Base-by-base conservation (phyloP, 805 yeast species). In the Candida vaughaniae region DNA sequence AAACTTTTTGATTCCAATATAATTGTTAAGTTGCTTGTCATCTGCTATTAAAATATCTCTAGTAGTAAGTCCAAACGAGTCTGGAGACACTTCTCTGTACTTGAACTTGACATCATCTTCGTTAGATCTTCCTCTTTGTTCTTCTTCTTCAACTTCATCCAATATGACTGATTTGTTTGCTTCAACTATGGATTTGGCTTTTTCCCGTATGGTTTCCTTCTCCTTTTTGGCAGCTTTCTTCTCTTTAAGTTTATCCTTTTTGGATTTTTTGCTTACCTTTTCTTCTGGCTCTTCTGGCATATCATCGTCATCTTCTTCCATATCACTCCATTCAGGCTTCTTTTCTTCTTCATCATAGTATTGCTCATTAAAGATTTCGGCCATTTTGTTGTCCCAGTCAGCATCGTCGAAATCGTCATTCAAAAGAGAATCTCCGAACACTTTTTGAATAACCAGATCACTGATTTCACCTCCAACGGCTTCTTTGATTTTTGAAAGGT, bases 61-160 rank as follows among this genome's bases (percentile, higher is more conserved):
- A 0, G 93, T 75, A 0, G 85, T 72, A 33, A 93, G 71, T 9
- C 98, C 98, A 64, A 77, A 93, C 7, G 89, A 67, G 53, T 93
- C 98, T 6, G 99, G 97, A 1, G 96, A 89, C 3, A 93, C 98
- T 51, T 89, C 95, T 52, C 97, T 77, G 57, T 93, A 93, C 51
- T 80, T 81, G 73, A 93, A 91, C 37, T 69, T 74, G 26, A 78
- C 51, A 11, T 73, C 73, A 5, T 50, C 50, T 4, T 59, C 71
- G 6, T 68, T 60, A 16, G 38, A 16, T 19, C 66, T 64, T 1
- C 78, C 67, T 43, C 89, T 80, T 34, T 86, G 77, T 46, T 79
- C 84, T 48, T 79, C 78, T 46, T 72, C 77, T 45, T 79, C 84
- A 6, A 83, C 78, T 50, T 85, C 87, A 20, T 85, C 91, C 17